Conservation (phyloP, 2,329 filamentous ascomycete species). For the Intubia oerlemansii region DNA sequence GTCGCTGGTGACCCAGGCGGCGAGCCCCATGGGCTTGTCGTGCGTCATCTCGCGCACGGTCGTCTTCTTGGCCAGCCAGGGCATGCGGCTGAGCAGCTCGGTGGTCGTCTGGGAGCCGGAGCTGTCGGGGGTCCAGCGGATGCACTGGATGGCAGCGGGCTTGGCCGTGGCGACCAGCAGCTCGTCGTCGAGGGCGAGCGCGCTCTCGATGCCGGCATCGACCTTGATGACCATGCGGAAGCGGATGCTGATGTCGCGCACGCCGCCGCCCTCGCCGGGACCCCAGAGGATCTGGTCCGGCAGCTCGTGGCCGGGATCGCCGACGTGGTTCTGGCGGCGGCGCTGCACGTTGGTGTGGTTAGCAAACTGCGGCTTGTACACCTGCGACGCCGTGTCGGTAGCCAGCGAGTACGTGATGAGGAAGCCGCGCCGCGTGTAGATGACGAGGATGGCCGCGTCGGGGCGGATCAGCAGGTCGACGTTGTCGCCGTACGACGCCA, state of each 20-base stretch:
- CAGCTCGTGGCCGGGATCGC: conserved; percentile 28
- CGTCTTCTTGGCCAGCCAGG: conserved; percentile 61
- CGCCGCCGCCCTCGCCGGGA: conserved; percentile 60
- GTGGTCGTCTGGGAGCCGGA: conserved; percentile 72
- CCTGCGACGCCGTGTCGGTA: conserved; percentile 58
- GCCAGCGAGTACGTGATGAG: conserved; percentile 88
- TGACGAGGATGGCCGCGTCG: conserved; percentile 78
- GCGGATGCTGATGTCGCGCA: conserved; percentile 70
- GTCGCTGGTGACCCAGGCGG: conserved; percentile 78
- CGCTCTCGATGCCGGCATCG: conserved; percentile 79
- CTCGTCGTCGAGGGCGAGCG: conserved; percentile 78
- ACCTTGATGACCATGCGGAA: conserved; percentile 98
- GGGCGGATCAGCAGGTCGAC: conserved; percentile 68
- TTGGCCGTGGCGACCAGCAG: conserved; percentile 79
- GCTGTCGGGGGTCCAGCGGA: conserved; percentile 76
- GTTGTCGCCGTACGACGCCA: conserved; percentile 70
- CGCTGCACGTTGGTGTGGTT: conserved; percentile 42
- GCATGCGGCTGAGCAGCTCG: conserved; percentile 71
- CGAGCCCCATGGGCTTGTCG: conserved; percentile 89
- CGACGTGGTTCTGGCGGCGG: conserved; percentile 38
- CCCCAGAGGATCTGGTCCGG: conserved; percentile 48
- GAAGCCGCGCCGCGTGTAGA: conserved; percentile 69
- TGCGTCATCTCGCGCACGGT: conserved; percentile 71
- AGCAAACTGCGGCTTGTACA: conserved; percentile 67
- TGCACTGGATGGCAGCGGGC: conserved; percentile 89